These are phyloP conservation scores for Thymus mandschuricus DNA, from an alignment of 257 asterid species.

Conservation along the genomic window DNA sequence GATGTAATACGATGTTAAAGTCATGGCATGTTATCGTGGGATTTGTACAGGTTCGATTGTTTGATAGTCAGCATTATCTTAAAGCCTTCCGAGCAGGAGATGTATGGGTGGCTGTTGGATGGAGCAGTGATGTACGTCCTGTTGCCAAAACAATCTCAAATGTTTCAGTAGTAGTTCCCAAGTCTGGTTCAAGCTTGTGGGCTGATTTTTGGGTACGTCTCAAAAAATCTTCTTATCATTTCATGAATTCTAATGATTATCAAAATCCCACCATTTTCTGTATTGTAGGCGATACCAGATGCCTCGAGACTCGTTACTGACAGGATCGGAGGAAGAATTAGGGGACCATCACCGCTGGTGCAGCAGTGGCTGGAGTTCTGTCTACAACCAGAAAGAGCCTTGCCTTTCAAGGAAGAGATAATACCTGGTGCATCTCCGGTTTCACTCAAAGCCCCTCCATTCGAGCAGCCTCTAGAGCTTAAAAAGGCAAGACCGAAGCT, in stretches of 20 bases:
- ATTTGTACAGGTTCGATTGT: slow-evolving; percentile 71
- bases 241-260: neutral
- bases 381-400: slow-evolving; percentile 69
- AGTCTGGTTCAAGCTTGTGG: slow-evolving; percentile 95
- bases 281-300: slow-evolving; percentile 70
- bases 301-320: slow-evolving; percentile 59
- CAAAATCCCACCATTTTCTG: neutral
- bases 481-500: slow-evolving; percentile 61
- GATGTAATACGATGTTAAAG: neutral
- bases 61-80: slow-evolving; percentile 78
- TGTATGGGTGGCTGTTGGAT: slow-evolving; percentile 97
- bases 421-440: slow-evolving; percentile 79
- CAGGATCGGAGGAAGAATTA: slow-evolving; percentile 76
- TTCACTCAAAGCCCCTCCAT: slow-evolving; percentile 42
- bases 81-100: slow-evolving; percentile 90
- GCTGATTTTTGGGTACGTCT: slow-evolving; percentile 91
- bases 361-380: slow-evolving; percentile 92
- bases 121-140: slow-evolving; percentile 93
- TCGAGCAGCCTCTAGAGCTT: slow-evolving; percentile 36
- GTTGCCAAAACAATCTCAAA: slow-evolving; percentile 86
- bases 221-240: slow-evolving; percentile 9
- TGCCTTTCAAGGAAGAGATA: slow-evolving; percentile 63
- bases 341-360: slow-evolving; percentile 85
- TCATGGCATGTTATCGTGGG: slow-evolving; percentile 20
- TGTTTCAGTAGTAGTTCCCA: slow-evolving; percentile 83